These are phyloP conservation scores for Chrysosporium keratinophilum DNA, from an alignment of 2,329 filamentous ascomycete species.

Conservation along the genomic window DNA sequence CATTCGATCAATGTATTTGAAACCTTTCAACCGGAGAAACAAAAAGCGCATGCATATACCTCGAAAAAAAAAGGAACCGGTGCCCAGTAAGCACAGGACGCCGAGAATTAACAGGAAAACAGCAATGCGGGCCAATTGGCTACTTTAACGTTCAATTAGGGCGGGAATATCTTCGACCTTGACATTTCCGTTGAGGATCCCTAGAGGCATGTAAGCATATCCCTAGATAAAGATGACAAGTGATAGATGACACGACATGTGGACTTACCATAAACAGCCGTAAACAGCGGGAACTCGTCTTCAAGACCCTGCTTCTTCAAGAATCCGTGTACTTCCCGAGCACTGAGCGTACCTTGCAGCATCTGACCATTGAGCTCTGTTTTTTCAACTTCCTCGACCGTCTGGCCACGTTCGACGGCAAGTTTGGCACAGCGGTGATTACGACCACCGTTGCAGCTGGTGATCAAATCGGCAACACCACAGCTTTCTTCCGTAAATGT, in stretches of 20 bases:
- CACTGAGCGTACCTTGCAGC: slow-evolving; percentile 86
- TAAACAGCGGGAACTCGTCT: slow-evolving; percentile 83
- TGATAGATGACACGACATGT: background rate
- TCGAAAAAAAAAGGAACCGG: background rate
- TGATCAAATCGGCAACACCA: slow-evolving; percentile 91
- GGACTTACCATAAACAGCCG: slow-evolving; percentile 59
- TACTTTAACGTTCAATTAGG: slow-evolving; percentile 45
- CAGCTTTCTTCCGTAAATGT: slow-evolving; percentile 97
- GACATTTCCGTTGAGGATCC: slow-evolving; percentile 65
- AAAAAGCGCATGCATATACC: background rate
- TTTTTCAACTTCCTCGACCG: slow-evolving; percentile 78
- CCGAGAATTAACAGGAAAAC: background rate
- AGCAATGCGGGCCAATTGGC: background rate
- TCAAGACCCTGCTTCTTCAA: slow-evolving; percentile 67
- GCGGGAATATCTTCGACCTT: slow-evolving; percentile 71
- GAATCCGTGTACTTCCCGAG: slow-evolving; percentile 82
- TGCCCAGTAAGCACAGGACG: background rate
- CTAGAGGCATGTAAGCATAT: slow-evolving; percentile 28
- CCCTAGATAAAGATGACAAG: background rate
- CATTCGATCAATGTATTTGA: background rate
- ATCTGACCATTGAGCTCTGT: slow-evolving; percentile 93
- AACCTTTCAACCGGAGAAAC: background rate
- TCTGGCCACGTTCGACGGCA: slow-evolving; percentile 66
- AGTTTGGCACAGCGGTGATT: slow-evolving; percentile 93
- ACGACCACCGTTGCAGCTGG: slow-evolving; percentile 78